These are phyloP conservation scores for Lentinus tigrinus DNA, from an alignment of 768 basidiomycete genomes.

Conservation along the genomic window DNA sequence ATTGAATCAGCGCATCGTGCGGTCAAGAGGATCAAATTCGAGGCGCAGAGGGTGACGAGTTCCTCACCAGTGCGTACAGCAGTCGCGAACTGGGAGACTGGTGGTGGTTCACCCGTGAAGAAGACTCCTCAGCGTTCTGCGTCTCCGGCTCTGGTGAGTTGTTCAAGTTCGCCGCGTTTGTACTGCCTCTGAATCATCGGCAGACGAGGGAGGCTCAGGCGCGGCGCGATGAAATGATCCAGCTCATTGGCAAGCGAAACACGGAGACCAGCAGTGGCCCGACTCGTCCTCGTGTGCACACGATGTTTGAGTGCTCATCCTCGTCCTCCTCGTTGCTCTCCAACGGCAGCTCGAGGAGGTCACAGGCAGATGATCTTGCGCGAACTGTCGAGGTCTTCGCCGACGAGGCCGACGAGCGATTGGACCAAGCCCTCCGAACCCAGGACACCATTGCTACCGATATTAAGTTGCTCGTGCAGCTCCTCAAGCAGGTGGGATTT, in stretches of 20 bases:
- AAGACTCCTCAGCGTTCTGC: conserved; percentile 31
- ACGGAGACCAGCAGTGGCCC: conserved; percentile 44
- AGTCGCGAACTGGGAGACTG: conserved; percentile 14
- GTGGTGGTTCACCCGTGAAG: conserved; percentile 52
- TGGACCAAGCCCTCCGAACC: conserved; percentile 48
- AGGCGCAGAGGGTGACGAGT: conserved; percentile 46
- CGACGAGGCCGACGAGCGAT: conserved; percentile 55
- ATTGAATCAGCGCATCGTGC: conserved; percentile 68
- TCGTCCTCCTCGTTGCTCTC: conserved; percentile 20
- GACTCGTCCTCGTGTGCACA: conserved; percentile 48
- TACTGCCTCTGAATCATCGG: neutral
- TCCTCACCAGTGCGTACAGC: conserved; percentile 16
- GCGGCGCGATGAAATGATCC: conserved; percentile 82
- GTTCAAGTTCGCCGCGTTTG: neutral
- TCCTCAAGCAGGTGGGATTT: conserved; percentile 56
- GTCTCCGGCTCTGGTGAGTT: conserved; percentile 41
- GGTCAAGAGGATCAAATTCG: conserved; percentile 74
- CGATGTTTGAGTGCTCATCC: conserved; percentile 26
- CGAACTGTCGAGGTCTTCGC: conserved; percentile 53
- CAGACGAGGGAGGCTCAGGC: conserved; percentile 76
- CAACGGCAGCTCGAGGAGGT: conserved; percentile 31
- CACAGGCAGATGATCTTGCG: conserved; percentile 36
- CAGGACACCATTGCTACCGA: conserved; percentile 57
- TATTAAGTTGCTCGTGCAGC: conserved; percentile 46
- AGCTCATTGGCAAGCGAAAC: conserved; percentile 59